phyloP scores from a whole-genome alignment of 495 filamentous ascomycete species.

The Penicillium lividum region DNA sequence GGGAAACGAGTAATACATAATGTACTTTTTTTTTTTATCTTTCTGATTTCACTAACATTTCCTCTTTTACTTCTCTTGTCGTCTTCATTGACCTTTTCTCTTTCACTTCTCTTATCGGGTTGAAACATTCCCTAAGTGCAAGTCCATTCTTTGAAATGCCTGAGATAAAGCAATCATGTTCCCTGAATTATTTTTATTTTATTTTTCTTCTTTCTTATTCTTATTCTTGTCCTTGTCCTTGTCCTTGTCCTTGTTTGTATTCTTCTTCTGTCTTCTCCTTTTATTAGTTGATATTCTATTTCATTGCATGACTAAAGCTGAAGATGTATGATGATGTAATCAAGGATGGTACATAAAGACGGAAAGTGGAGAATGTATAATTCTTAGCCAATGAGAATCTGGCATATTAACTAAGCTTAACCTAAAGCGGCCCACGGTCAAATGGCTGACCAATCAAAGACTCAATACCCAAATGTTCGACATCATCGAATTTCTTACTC shows the following conservation, averaged over 20 bases:
- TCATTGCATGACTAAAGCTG: too few relatives aligned
- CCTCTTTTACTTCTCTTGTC: background rate
- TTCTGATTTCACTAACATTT: constrained; percentile 6
- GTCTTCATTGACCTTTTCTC: background rate
- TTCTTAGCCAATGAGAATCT: background rate
- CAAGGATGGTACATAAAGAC: background rate
- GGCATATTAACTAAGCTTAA: background rate
- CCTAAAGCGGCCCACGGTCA: constrained; percentile 18
- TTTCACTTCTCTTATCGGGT: background rate
- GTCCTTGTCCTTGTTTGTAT: too few relatives aligned
- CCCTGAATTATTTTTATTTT: too few relatives aligned
- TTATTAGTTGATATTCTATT: too few relatives aligned
- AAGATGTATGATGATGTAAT: too few relatives aligned
- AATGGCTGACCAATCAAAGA: background rate
- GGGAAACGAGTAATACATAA: constrained; percentile 35
- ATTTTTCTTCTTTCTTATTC: background rate
- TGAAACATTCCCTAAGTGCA: background rate
- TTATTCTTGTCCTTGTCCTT: too few relatives aligned
- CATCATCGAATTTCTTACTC: constrained; percentile 11
- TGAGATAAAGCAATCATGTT: background rate
- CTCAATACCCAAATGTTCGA: background rate
- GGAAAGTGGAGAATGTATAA: background rate
- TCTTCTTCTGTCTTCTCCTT: too few relatives aligned
- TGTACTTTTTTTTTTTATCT: constrained; percentile 20
- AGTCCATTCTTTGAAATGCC: too few relatives aligned